Conservation (phyloP, 192 early-diverging fungal species). For the Entomortierella chlamydospora region DNA sequence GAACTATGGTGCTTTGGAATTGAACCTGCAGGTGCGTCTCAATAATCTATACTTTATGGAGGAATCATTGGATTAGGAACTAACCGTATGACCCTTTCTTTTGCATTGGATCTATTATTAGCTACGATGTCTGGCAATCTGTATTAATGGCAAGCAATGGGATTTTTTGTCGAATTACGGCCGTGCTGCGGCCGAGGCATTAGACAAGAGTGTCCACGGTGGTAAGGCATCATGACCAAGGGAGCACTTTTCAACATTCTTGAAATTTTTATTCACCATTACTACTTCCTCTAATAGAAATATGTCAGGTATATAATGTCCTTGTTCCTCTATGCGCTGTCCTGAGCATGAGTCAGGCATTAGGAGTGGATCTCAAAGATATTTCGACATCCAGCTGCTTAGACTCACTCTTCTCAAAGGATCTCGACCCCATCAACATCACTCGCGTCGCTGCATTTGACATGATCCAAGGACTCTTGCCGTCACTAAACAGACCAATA, state of each 20-base stretch:
- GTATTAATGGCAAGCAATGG: constrained; percentile 40
- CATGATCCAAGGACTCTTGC: constrained; percentile 45
- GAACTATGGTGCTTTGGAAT: constrained; percentile 22
- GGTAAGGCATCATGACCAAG: constrained; percentile 18
- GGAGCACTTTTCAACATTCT: neutral
- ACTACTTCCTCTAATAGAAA: constrained; percentile 7
- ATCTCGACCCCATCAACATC: constrained; percentile 27
- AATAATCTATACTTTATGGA: neutral
- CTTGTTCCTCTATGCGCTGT: constrained; percentile 35
- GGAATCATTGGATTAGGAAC: neutral
- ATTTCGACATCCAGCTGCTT: constrained; percentile 19
- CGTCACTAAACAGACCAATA: neutral
- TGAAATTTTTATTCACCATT: neutral
- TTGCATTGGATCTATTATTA: no score
- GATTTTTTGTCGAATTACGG: constrained; percentile 38
- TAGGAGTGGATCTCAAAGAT: constrained; percentile 32
- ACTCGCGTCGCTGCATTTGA: constrained; percentile 35
- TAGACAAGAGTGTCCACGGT: constrained; percentile 18
- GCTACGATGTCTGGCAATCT: constrained; percentile 33
- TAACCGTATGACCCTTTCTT: no score
- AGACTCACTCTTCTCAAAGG: constrained; percentile 31
- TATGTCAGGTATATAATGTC: constrained; percentile 42
- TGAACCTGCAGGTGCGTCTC: constrained; percentile 27
- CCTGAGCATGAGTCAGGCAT: constrained; percentile 9
- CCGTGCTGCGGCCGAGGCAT: constrained; percentile 12